These are phyloP conservation scores for Beauveria sp. DNA, from an alignment of 2,329 filamentous ascomycete species.

Conservation along the genomic window DNA sequence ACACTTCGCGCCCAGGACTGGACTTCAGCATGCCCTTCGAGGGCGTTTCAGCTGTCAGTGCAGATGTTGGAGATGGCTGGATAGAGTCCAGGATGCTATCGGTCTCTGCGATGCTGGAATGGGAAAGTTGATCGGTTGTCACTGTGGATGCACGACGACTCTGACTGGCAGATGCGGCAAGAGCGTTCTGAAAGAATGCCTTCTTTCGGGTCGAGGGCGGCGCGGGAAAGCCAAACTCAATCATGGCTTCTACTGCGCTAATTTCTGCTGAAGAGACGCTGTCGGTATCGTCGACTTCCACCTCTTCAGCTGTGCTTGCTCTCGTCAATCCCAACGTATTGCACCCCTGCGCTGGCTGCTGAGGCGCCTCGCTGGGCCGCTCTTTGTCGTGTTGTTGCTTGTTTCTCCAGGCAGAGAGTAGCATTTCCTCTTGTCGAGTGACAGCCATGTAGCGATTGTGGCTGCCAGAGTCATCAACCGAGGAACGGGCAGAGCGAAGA, in stretches of 20 bases:
- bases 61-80: background rate
- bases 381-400: slow-evolving; percentile 51
- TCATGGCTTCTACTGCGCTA: slow-evolving; percentile 20
- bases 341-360: slow-evolving; percentile 22
- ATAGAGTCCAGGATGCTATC: background rate
- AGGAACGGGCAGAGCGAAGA: slow-evolving; percentile 31
- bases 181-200: slow-evolving; percentile 11
- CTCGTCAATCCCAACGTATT: background rate
- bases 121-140: background rate
- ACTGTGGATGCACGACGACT: background rate
- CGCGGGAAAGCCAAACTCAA: slow-evolving; percentile 29
- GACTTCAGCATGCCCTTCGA: slow-evolving; percentile 9
- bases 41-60: background rate
- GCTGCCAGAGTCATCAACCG: slow-evolving; percentile 24
- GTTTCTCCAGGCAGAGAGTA: slow-evolving; percentile 48
- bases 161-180: background rate
- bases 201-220: slow-evolving; percentile 23
- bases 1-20: slow-evolving; percentile 14
- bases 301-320: background rate
- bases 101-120: background rate
- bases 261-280: slow-evolving; percentile 16
- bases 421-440: slow-evolving; percentile 50
- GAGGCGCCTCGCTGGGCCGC: slow-evolving; percentile 35
- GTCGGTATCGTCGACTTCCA: background rate
- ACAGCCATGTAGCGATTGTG: slow-evolving; percentile 47